phyloP scores from a whole-genome alignment of 495 filamentous ascomycete species.

The Cryomyces minteri region DNA sequence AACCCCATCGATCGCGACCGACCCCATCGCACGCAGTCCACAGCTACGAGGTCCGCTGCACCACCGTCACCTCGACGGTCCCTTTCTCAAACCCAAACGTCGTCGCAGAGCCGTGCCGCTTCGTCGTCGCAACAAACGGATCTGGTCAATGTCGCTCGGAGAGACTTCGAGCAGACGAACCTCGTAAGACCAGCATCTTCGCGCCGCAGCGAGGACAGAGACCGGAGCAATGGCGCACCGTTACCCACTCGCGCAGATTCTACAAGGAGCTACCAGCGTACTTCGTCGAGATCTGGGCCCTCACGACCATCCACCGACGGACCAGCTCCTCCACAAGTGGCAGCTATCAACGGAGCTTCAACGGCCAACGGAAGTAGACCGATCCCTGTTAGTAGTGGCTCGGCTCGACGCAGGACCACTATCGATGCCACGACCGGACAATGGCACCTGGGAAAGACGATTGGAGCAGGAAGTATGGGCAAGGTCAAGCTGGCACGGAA shows the following conservation, averaged over 20 bases:
- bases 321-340: constrained; percentile 3
- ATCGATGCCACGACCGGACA: constrained; percentile 68
- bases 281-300: constrained; percentile 25
- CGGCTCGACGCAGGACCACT: constrained; percentile 50
- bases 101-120: constrained; percentile 25
- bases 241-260: constrained; percentile 33
- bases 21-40: constrained; percentile 38
- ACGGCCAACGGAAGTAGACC: constrained; percentile 24
- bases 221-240: constrained; percentile 29
- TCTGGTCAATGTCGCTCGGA: constrained; percentile 33
- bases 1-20: constrained; percentile 24
- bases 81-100: constrained; percentile 27
- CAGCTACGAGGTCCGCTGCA: constrained; percentile 26
- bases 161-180: constrained; percentile 39
- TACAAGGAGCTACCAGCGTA: constrained; percentile 25
- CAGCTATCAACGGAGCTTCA: constrained; percentile 21
- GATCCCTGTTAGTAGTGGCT: background rate
- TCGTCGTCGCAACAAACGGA: constrained; percentile 32
- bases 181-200: constrained; percentile 27
- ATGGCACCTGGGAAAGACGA: constrained; percentile 92
- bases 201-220: constrained; percentile 34
- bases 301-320: constrained; percentile 26
- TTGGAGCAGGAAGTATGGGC: constrained; percentile 96
- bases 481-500: constrained; percentile 91
- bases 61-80: constrained; percentile 21